phyloP scores from a whole-genome alignment of 352 stramenopile species.

The Phytophthora colocasiae region DNA sequence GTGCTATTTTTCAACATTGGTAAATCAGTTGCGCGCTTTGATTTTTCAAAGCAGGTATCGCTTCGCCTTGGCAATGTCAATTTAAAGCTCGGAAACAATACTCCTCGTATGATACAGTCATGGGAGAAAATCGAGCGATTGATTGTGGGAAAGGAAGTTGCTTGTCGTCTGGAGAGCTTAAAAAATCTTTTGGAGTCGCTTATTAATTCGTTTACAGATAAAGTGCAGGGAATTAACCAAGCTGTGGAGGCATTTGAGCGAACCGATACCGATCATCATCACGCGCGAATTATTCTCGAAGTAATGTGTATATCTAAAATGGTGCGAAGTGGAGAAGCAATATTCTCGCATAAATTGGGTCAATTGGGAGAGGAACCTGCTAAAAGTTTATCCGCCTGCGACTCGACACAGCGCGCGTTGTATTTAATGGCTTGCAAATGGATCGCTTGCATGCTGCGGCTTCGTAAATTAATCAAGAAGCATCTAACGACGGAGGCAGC shows the following conservation, averaged over 20 bases:
- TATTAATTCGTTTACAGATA: slow-evolving; percentile 63
- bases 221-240: slow-evolving; percentile 64
- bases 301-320: slow-evolving; percentile 66
- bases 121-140: slow-evolving; percentile 30
- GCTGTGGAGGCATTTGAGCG: slow-evolving; percentile 71
- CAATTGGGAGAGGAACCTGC: slow-evolving; percentile 38
- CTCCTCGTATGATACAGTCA: slow-evolving; percentile 9
- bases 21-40: slow-evolving; percentile 74
- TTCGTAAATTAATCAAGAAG: slow-evolving; percentile 74
- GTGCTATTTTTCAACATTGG: slow-evolving; percentile 87
- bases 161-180: slow-evolving; percentile 37
- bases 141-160: slow-evolving; percentile 42
- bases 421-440: slow-evolving; percentile 78
- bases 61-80: slow-evolving; percentile 41
- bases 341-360: slow-evolving; percentile 52
- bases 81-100: slow-evolving; percentile 17
- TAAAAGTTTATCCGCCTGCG: slow-evolving; percentile 52
- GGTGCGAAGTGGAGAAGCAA: slow-evolving; percentile 44
- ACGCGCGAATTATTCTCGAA: slow-evolving; percentile 71
- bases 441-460: slow-evolving; percentile 78
- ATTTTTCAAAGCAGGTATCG: slow-evolving; percentile 55
- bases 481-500: slow-evolving; percentile 52
- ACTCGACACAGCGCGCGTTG: slow-evolving; percentile 58
- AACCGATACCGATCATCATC: slow-evolving; percentile 55
- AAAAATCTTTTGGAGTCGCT: slow-evolving; percentile 51